phyloP scores from a whole-genome alignment of 805 yeast genomes.

The Candida odintsovae region DNA sequence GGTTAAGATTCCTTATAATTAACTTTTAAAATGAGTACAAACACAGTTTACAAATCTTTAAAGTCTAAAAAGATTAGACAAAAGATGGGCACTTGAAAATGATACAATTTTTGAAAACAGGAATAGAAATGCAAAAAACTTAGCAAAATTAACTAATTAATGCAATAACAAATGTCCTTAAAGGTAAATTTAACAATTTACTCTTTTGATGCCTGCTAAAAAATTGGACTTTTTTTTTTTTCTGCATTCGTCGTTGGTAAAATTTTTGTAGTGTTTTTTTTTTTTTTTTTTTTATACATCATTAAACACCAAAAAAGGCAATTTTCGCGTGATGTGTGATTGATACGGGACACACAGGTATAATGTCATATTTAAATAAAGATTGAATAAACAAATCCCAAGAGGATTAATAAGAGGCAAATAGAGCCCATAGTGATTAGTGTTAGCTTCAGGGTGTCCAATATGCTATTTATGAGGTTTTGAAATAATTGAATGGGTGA shows the following conservation, averaged over 20 bases:
- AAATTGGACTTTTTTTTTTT: not conserved
- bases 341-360: not conserved
- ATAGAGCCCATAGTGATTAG: not conserved
- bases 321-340: not conserved
- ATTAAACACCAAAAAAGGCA: not conserved
- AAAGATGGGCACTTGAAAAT: too few species aligned
- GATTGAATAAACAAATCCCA: constrained; percentile 12
- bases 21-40: not conserved
- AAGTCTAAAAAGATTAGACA: too few species aligned
- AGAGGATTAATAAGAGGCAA: not conserved
- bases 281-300: not conserved
- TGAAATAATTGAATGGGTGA: not conserved
- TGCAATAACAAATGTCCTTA: not conserved
- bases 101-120: not conserved
- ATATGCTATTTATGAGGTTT: not conserved
- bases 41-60: not conserved
- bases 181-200: not conserved
- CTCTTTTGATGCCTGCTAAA: not conserved
- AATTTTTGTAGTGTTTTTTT: too few species aligned
- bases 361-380: constrained; percentile 1
- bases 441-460: not conserved
- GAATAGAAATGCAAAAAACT: not conserved
- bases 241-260: too few species aligned
- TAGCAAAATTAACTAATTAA: not conserved
- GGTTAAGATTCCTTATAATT: not conserved